Percentiles rank a stretch among this genome's conserved stretches.
Evolutionary conservation across 257 asterid genomes (phyloP).

Genomic region (Nicotiana tabacum): DNA sequence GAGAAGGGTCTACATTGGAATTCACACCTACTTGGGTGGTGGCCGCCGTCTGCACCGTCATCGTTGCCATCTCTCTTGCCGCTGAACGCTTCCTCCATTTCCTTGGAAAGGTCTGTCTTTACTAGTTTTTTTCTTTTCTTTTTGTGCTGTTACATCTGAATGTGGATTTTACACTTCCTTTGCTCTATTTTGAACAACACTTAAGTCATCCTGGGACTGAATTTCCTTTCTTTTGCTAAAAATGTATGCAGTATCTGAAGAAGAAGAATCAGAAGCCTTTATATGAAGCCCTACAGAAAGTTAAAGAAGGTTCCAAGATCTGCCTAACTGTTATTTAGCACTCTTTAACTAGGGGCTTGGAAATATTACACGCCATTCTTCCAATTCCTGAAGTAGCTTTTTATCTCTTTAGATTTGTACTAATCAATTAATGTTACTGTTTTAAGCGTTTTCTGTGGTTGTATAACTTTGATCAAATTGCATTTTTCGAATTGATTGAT

Average conservation of each 20-base stretch:
- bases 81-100: constrained; percentile 61
- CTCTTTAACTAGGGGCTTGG: not conserved
- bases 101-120: constrained; percentile 48
- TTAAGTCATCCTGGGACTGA: not conserved
- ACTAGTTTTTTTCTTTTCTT: not conserved
- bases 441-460: not conserved
- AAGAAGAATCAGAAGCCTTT: constrained; percentile 64
- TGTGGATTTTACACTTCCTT: not conserved
- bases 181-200: not conserved
- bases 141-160: not conserved
- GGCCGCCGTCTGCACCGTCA: constrained; percentile 75
- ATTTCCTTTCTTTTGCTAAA: constrained; percentile 1
- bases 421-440: not conserved
- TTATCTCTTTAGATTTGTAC: not conserved
- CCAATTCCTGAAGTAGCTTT: not conserved
- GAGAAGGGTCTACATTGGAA: constrained; percentile 55
- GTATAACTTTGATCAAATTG: not conserved
- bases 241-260: constrained; percentile 57
- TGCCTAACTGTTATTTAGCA: not conserved
- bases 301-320: constrained; percentile 54
- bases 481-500: constrained; percentile 11
- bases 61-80: constrained; percentile 70
- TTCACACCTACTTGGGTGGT: constrained; percentile 90
- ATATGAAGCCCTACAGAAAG: constrained; percentile 67
- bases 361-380: not conserved